phyloP scores from a whole-genome alignment of 2,329 filamentous ascomycete genomes.

The Xylariales sp. region DNA sequence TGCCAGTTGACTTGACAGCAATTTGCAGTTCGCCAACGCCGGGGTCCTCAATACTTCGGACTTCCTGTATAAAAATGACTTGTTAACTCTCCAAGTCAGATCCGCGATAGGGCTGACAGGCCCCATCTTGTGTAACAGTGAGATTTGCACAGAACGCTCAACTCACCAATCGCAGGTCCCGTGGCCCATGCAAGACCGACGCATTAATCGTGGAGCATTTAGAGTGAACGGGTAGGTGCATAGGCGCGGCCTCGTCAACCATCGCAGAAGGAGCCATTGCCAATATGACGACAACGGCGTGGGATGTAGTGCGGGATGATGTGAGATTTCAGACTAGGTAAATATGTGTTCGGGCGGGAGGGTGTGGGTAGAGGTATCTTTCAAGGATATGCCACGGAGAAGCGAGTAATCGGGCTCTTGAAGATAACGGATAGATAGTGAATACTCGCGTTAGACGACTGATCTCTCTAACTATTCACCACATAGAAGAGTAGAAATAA shows the following conservation, averaged over 20 bases:
- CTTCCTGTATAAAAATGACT: slow-evolving; percentile 37
- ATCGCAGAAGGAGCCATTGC: slow-evolving; percentile 48
- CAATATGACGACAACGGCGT: slow-evolving; percentile 24
- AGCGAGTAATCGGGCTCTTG: no score
- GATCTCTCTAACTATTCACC: no score
- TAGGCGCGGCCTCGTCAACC: slow-evolving; percentile 34
- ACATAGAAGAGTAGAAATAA: not conserved
- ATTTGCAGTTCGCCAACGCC: slow-evolving; percentile 56
- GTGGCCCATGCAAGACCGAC: slow-evolving; percentile 53
- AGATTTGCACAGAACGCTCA: slow-evolving; percentile 14
- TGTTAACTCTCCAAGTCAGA: not conserved
- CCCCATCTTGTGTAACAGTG: slow-evolving; percentile 25
- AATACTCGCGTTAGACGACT: no score
- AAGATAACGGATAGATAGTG: no score
- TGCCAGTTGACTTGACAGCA: slow-evolving; percentile 59
- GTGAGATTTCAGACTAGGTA: slow-evolving; percentile 10
- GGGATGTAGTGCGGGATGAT: slow-evolving; percentile 30
- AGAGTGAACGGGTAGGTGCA: slow-evolving; percentile 38
- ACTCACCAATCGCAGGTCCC: slow-evolving; percentile 53
- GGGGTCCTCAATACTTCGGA: slow-evolving; percentile 43
- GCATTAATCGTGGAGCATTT: slow-evolving; percentile 44
- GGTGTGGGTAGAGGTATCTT: not conserved
- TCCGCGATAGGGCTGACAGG: slow-evolving; percentile 1
- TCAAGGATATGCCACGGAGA: no score
- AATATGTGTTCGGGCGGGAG: not conserved